Evolutionary conservation across 768 basidiomycete species (phyloP).

Genomic region (Leccinum ochraceum): DNA sequence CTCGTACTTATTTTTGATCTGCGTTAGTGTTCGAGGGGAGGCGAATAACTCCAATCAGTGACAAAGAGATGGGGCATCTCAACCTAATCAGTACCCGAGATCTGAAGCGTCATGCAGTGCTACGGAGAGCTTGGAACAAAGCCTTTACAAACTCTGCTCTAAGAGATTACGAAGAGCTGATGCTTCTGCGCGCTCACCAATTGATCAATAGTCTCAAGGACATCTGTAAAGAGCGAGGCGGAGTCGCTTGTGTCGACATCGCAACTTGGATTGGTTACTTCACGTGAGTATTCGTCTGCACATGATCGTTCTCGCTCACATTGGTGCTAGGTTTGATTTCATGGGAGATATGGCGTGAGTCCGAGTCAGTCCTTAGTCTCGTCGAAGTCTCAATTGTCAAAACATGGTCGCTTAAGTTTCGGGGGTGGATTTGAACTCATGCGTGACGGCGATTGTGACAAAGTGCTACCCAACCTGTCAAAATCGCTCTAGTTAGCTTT

Average conservation of each 20-base stretch:
- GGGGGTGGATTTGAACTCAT: constrained; percentile 40
- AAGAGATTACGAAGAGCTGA: no score
- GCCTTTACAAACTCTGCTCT: no score
- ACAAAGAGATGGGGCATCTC: constrained; percentile 11
- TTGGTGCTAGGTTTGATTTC: constrained; percentile 23
- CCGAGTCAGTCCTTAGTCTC: not conserved
- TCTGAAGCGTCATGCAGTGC: constrained; percentile 21
- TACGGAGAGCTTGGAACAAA: constrained; percentile 16
- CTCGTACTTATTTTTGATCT: constrained; percentile 6
- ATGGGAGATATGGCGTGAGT: constrained; percentile 34
- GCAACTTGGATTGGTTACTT: constrained; percentile 26
- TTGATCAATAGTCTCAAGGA: no score
- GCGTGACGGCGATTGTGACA: constrained; percentile 37
- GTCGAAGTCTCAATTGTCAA: not conserved
- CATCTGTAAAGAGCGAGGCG: no score
- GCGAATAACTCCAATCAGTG: constrained; percentile 19
- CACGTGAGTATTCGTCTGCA: constrained; percentile 14
- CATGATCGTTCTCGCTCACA: constrained; percentile 1
- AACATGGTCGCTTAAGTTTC: constrained; percentile 32
- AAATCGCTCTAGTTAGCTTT: constrained; percentile 30
- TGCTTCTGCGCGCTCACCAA: no score
- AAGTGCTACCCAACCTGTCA: constrained; percentile 32
- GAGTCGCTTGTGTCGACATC: no score
- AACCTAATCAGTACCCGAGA: constrained; percentile 23
- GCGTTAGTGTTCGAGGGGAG: constrained; percentile 25